Percentiles rank a stretch among this genome's conserved stretches.
These are phyloP conservation scores for Fraxinus americana DNA, from an alignment of 257 asterid genomes.

Conservation along the genomic window DNA sequence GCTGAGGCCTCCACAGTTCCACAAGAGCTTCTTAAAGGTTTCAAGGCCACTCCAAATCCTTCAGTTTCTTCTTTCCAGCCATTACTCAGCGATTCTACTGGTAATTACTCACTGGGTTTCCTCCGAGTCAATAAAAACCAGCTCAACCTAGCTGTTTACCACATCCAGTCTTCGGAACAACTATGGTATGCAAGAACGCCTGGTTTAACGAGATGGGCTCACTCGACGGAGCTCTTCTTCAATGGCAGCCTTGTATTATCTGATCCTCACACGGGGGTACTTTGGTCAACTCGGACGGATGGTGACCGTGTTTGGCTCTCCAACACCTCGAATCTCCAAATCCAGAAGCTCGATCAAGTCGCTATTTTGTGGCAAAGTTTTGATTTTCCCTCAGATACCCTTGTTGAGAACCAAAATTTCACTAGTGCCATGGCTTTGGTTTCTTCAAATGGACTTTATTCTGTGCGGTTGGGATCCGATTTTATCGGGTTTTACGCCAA, in stretches of 20 bases:
- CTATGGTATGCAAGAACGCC: conserved; percentile 62
- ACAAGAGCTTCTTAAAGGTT: conserved; percentile 51
- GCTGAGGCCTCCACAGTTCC: conserved; percentile 35
- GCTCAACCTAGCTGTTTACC: conserved; percentile 62
- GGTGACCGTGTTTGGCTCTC: conserved; percentile 78
- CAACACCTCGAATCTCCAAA: conserved; percentile 62
- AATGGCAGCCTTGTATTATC: conserved; percentile 76
- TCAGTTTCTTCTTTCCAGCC: conserved; percentile 55
- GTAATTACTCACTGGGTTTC: conserved; percentile 79
- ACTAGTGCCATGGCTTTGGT: conserved; percentile 54
- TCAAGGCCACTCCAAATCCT: conserved; percentile 56
- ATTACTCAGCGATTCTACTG: conserved; percentile 59
- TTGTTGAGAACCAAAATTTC: conserved; percentile 80
- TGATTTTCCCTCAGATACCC: conserved; percentile 79
- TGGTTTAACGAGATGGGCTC: conserved; percentile 57
- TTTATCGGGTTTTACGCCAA: conserved; percentile 59
- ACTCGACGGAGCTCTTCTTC: conserved; percentile 52
- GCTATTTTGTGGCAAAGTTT: conserved; percentile 70
- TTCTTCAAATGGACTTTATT: conserved; percentile 77
- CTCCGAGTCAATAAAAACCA: conserved; percentile 52
- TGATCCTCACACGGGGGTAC: conserved; percentile 59
- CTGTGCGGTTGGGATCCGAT: conserved; percentile 69
- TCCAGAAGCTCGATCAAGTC: conserved; percentile 30
- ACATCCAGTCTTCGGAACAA: conserved; percentile 58
- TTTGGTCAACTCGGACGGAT: conserved; percentile 71